Evolutionary conservation across 768 basidiomycete genomes (phyloP).

Genomic region (Udeniomyces megalosporus): DNA sequence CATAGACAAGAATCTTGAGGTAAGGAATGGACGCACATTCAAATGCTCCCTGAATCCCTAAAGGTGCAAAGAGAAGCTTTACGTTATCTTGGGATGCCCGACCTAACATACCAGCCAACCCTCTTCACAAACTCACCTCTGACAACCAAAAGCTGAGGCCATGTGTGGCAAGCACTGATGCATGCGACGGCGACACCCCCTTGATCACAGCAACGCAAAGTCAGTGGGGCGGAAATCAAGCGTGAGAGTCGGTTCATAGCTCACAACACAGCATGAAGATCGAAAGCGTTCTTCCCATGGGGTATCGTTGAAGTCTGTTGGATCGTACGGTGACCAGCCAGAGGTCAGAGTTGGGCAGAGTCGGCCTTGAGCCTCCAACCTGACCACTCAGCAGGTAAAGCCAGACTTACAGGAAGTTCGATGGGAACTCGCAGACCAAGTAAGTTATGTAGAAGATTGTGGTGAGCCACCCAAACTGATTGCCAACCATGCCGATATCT

Average conservation of each 20-base stretch:
- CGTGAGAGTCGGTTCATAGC: neutral
- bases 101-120: neutral
- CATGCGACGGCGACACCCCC: neutral
- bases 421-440: constrained; percentile 15
- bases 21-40: too few relatives aligned
- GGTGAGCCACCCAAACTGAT: constrained; percentile 13
- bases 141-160: neutral
- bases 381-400: too few relatives aligned
- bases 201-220: neutral
- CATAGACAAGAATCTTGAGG: too few relatives aligned
- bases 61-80: neutral
- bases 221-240: neutral
- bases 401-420: too few relatives aligned
- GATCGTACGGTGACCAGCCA: too few relatives aligned
- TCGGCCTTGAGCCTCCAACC: too few relatives aligned
- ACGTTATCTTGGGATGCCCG: neutral
- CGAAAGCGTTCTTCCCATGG: neutral
- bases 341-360: too few relatives aligned
- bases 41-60: too few relatives aligned
- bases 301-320: constrained; percentile 18
- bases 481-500: constrained; percentile 17
- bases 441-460: constrained; percentile 15
- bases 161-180: neutral
- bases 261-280: constrained; percentile 3
- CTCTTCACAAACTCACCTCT: constrained; percentile 1